These are phyloP conservation scores for Lecanosticta acicola DNA, from an alignment of 2,329 filamentous ascomycete genomes.

Conservation along the genomic window DNA sequence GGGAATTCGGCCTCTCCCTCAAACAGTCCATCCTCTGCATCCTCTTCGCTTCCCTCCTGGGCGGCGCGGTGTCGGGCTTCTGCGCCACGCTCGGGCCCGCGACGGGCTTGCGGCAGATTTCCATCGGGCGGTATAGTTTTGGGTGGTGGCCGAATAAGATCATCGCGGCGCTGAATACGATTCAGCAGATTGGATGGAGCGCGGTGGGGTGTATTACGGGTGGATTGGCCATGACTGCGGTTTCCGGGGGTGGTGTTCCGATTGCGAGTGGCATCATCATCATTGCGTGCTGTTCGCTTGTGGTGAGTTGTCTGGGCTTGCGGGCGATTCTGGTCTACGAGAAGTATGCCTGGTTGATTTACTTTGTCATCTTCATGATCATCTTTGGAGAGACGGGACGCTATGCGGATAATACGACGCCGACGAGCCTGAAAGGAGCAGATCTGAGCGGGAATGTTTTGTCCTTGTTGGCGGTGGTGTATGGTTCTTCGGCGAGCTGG, in stretches of 20 bases:
- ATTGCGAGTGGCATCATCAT: constrained; percentile 43
- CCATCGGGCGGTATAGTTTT: constrained; percentile 43
- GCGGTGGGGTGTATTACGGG: constrained; percentile 41
- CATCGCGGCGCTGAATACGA: constrained; percentile 43
- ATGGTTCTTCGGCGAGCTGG: constrained; percentile 38
- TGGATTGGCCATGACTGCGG: constrained; percentile 39
- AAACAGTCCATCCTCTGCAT: constrained; percentile 33
- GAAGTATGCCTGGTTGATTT: constrained; percentile 46
- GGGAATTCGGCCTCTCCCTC: constrained; percentile 45
- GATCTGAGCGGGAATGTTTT: constrained; percentile 28
- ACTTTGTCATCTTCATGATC: constrained; percentile 44
- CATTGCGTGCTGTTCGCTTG: constrained; percentile 35
- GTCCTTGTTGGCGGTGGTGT: constrained; percentile 33
- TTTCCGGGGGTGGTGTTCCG: constrained; percentile 39
- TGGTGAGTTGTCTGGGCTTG: constrained; percentile 39
- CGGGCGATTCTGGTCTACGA: constrained; percentile 44
- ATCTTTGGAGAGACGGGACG: constrained; percentile 44
- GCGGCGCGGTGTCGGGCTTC: constrained; percentile 30
- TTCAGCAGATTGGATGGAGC: constrained; percentile 43
- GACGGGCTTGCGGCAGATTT: constrained; percentile 41
- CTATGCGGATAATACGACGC: constrained; percentile 38
- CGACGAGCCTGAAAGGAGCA: constrained; percentile 26
- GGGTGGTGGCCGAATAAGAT: constrained; percentile 49
- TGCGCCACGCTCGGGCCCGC: constrained; percentile 32
- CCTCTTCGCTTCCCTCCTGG: constrained; percentile 31